Base-by-base conservation (phyloP, 495 filamentous ascomycete species). In the Penicillium egyptiacum region DNA sequence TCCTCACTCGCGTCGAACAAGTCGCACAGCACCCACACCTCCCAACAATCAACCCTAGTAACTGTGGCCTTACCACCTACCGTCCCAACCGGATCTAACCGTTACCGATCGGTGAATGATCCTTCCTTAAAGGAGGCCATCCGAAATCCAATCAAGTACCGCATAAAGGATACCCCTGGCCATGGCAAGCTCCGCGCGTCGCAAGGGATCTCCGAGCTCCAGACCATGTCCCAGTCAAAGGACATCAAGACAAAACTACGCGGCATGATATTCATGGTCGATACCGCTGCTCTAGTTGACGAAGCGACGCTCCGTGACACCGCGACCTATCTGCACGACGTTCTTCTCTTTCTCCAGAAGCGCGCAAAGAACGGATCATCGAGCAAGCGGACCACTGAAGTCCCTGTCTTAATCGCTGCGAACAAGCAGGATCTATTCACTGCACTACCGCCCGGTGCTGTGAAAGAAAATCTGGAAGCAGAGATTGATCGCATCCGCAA, bases 371-470 rank as follows among this genome's bases (percentile, higher is more conserved):
- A 65, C 2, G 74, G 72, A 50, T 69, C 67, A 1, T 83, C 80
- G 10, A 75, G 79, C 42, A 86, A 86, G 55, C 78, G 80, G 2
- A 82, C 84, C 0, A 71, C 80, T 16, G 81, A 84, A 19, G 79
- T 95, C 28, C 84, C 88, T 0, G 82, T 98, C 3, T 73, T 98
- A 19, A 73, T 98, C 39, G 92, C 90, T 4, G 92, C 92, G 37
- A 98, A 98, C 69, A 98, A 98, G 78, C 79, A 92, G 49, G 94
- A 98, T 70, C 75, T 98, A 12, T 98, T 98, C 69, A 98, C 94
- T 0, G 92, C 94, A 11, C 74, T 96, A 45, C 94, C 94, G 0
- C 84, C 90, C 2, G 78, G 81, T 2, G 79, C 96, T 31, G 91
- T 97, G 23, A 86, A 83, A 66, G 82, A 78, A 53, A 81, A 81